phyloP scores from a whole-genome alignment of 805 yeast species.

The Pichia cabralensis region DNA sequence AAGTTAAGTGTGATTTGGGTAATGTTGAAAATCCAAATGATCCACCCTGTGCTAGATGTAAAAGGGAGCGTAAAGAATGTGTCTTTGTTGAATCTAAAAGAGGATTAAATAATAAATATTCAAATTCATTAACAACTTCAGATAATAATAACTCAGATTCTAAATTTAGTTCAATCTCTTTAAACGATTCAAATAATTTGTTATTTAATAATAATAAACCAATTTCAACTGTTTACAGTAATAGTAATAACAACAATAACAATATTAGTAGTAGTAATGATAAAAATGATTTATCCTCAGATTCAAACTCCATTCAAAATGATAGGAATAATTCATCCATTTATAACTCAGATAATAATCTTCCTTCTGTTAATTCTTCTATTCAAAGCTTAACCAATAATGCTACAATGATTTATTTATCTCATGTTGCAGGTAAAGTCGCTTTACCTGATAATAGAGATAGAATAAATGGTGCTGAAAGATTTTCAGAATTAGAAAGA shows the following conservation, averaged over 20 bases:
- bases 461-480: constrained; percentile 41
- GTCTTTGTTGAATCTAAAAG: constrained; percentile 46
- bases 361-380: constrained; percentile 4
- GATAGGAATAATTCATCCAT: no score
- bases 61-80: constrained; percentile 75
- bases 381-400: constrained; percentile 15
- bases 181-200: background rate
- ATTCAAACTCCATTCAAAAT: no score
- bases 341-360: background rate
- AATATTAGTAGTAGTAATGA: background rate
- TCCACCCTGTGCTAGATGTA: constrained; percentile 82
- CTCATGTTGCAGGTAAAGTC: constrained; percentile 71
- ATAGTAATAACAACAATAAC: background rate
- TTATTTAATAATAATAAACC: background rate
- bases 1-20: constrained; percentile 82
- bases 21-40: constrained; percentile 58
- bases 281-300: background rate
- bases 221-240: background rate
- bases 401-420: constrained; percentile 58
- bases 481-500: constrained; percentile 37
- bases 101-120: constrained; percentile 30
- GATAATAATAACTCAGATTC: background rate
- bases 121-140: background rate
- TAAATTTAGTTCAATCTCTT: background rate
- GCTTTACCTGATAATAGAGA: constrained; percentile 62